Percentiles rank a stretch among this genome's conserved stretches.
These are phyloP conservation scores for Erodium trifolium DNA, from an alignment of 441 rosid genomes.

Conservation along the genomic window DNA sequence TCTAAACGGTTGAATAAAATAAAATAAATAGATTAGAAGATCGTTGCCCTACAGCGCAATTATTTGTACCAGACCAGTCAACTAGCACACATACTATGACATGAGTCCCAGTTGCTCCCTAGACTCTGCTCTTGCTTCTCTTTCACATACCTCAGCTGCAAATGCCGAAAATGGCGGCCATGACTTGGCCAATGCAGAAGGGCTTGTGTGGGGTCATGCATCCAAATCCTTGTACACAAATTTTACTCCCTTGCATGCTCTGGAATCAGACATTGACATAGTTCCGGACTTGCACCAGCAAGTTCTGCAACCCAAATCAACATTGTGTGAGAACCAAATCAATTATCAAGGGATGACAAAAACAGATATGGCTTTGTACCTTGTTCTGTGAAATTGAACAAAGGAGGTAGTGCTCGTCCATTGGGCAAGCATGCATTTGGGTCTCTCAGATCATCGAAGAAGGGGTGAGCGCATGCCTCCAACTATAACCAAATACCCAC, in stretches of 20 bases:
- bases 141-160: constrained; percentile 8
- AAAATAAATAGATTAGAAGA: neutral
- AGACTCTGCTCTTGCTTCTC: neutral
- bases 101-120: neutral
- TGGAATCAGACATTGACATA: constrained; percentile 57
- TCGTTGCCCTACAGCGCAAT: neutral
- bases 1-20: neutral
- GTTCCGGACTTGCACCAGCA: constrained; percentile 45
- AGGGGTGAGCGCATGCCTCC: constrained; percentile 59
- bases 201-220: constrained; percentile 4
- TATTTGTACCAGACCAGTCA: neutral
- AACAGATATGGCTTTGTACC: constrained; percentile 22
- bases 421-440: constrained; percentile 47
- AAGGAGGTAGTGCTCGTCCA: constrained; percentile 52
- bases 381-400: constrained; percentile 53
- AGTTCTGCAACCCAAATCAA: constrained; percentile 4
- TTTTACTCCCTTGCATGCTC: constrained; percentile 90
- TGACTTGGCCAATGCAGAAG: constrained; percentile 1
- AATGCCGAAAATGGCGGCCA: neutral
- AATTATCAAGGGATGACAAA: neutral
- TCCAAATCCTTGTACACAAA: constrained; percentile 46
- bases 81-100: neutral
- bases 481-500: constrained; percentile 23
- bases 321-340: neutral
- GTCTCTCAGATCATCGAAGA: constrained; percentile 61